These are phyloP conservation scores for Ceratocystis alfenasii DNA, from an alignment of 2,329 filamentous ascomycete species.

Conservation along the genomic window DNA sequence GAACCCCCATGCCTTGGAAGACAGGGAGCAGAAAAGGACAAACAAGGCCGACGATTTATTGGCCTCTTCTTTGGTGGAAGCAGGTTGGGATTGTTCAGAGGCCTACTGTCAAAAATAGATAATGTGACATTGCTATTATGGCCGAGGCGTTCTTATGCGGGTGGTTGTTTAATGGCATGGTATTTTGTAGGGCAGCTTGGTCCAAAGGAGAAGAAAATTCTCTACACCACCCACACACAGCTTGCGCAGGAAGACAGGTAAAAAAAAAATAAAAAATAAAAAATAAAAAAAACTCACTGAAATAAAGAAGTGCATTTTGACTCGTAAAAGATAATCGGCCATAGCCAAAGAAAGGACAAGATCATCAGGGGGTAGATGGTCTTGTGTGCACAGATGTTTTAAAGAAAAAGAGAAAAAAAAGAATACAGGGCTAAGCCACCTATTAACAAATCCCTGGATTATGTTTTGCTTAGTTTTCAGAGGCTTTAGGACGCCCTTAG, in stretches of 20 bases:
- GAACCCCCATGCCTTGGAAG: too few relatives aligned
- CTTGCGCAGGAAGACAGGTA: background rate
- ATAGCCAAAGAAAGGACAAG: background rate
- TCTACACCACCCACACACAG: background rate
- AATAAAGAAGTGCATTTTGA: background rate
- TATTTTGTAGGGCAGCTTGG: background rate
- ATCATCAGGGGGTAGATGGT: constrained; percentile 5
- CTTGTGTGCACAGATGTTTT: constrained; percentile 9
- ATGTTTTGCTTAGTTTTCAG: too few relatives aligned
- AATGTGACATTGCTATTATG: too few relatives aligned
- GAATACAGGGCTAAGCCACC: background rate
- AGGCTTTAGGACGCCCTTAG: too few relatives aligned
- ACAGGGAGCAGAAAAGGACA: too few relatives aligned
- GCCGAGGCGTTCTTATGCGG: too few relatives aligned
- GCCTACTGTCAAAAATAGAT: too few relatives aligned
- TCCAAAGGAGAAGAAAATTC: background rate
- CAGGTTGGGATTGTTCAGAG: too few relatives aligned
- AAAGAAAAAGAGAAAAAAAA: background rate
- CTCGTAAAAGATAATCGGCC: background rate
- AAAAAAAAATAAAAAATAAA: background rate
- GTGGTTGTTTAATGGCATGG: too few relatives aligned
- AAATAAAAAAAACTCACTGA: background rate
- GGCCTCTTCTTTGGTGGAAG: too few relatives aligned
- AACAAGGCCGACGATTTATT: too few relatives aligned
- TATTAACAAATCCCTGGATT: too few relatives aligned